phyloP scores from a whole-genome alignment of 2,329 filamentous ascomycete genomes.

The Colletotrichum horii region DNA sequence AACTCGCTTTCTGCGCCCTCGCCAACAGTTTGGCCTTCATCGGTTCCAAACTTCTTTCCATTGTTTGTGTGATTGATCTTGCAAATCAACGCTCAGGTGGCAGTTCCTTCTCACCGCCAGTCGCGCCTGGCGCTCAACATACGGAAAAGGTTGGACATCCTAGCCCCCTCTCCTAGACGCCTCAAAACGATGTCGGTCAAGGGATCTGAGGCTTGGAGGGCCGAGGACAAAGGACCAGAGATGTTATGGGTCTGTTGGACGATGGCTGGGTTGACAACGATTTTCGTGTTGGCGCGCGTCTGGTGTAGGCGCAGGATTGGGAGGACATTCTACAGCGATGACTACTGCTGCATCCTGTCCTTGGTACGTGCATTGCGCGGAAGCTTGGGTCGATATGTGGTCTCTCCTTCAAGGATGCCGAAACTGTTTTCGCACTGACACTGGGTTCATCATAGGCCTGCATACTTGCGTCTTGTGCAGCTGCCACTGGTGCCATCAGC shows the following conservation, averaged over 20 bases:
- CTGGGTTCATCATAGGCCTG: not conserved
- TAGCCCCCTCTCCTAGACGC: not conserved
- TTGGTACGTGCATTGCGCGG: not conserved
- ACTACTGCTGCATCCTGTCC: not conserved
- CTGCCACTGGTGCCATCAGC: conserved; percentile 37
- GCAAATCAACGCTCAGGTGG: not conserved
- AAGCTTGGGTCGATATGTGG: not conserved
- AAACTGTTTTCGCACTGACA: not conserved
- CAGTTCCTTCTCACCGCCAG: not conserved
- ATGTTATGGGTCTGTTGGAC: not conserved
- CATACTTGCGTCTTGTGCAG: conserved; percentile 29
- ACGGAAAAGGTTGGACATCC: not conserved
- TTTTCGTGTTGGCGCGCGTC: not conserved
- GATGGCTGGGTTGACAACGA: not conserved
- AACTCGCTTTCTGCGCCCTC: not conserved
- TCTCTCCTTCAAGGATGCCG: not conserved
- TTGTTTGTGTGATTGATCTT: not conserved
- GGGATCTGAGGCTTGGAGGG: not conserved
- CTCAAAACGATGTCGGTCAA: not conserved
- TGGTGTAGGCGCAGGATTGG: not conserved
- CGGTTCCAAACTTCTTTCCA: not conserved
- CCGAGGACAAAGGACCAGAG: not conserved
- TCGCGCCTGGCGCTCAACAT: not conserved
- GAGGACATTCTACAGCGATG: not conserved
- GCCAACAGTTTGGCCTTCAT: not conserved